Evolutionary conservation across 805 yeast genomes (phyloP).

Genomic region (Yueomyces sinensis): DNA sequence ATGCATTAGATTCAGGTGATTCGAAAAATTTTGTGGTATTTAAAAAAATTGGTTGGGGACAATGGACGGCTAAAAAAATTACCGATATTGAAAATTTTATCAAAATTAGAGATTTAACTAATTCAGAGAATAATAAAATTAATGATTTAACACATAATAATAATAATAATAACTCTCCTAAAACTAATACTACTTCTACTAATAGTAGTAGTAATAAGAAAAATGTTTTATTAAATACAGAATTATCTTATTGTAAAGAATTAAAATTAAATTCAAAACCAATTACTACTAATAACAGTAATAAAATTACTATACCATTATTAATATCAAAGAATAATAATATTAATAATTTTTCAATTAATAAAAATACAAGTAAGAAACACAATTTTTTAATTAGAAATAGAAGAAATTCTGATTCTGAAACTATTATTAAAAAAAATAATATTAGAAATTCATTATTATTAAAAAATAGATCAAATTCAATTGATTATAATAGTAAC

Average conservation of each 20-base stretch:
- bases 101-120: constrained; percentile 31
- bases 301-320: too few species aligned
- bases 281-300: neutral
- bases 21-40: constrained; percentile 44
- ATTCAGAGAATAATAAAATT: constrained; percentile 27
- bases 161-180: too few species aligned
- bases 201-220: neutral
- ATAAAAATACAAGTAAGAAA: neutral
- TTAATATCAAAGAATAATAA: too few species aligned
- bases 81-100: constrained; percentile 21
- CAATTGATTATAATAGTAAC: too few species aligned
- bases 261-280: neutral
- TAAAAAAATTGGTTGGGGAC: constrained; percentile 97
- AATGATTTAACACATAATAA: constrained; percentile 25
- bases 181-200: too few species aligned
- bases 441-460: too few species aligned
- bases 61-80: constrained; percentile 67
- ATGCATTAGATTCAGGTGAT: constrained; percentile 68
- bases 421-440: neutral
- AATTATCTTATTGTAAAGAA: too few species aligned
- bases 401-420: neutral
- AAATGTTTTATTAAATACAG: neutral
- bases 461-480: too few species aligned
- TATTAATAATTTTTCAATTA: too few species aligned
- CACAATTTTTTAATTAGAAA: neutral